These are phyloP conservation scores for Podospora comata DNA, from an alignment of 495 filamentous ascomycete species.

Conservation along the genomic window DNA sequence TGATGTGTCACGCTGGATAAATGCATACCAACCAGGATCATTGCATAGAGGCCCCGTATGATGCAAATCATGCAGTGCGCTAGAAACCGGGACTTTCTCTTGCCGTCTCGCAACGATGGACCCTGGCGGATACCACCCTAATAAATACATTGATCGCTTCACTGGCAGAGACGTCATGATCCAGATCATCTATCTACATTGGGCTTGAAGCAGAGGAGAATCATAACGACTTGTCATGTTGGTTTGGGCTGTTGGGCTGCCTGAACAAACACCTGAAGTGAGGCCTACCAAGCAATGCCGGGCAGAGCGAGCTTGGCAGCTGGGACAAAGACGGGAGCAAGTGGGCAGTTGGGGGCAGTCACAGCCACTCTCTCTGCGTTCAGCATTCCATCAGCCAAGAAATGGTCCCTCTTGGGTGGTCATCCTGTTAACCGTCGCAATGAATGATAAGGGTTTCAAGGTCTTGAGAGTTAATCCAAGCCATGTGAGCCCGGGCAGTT, in stretches of 20 bases:
- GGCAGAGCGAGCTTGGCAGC: not conserved
- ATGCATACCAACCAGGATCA: not conserved
- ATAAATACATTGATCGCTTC: not conserved
- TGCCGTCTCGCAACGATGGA: not conserved
- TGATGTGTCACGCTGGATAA: not conserved
- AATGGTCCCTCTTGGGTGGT: not conserved
- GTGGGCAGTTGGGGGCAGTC: not conserved
- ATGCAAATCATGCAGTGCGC: not conserved
- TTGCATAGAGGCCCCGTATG: not conserved
- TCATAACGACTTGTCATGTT: not conserved
- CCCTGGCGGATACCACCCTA: not conserved
- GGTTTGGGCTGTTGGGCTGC: not conserved
- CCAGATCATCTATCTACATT: not conserved
- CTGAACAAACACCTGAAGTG: not conserved
- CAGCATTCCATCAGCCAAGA: conserved; percentile 9
- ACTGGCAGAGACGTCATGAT: not conserved
- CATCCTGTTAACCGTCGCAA: not conserved
- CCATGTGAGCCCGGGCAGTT: not conserved
- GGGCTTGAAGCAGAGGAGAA: not conserved
- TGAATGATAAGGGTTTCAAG: not conserved
- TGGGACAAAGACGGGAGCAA: not conserved
- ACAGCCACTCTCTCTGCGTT: not conserved
- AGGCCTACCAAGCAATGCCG: not conserved
- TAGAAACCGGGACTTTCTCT: not conserved
- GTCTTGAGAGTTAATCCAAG: not conserved